Evolutionary conservation across 2,329 filamentous ascomycete genomes (phyloP), one percentile per base, ranked within the genome.

Genomic region (Ceratocystis destructans): DNA sequence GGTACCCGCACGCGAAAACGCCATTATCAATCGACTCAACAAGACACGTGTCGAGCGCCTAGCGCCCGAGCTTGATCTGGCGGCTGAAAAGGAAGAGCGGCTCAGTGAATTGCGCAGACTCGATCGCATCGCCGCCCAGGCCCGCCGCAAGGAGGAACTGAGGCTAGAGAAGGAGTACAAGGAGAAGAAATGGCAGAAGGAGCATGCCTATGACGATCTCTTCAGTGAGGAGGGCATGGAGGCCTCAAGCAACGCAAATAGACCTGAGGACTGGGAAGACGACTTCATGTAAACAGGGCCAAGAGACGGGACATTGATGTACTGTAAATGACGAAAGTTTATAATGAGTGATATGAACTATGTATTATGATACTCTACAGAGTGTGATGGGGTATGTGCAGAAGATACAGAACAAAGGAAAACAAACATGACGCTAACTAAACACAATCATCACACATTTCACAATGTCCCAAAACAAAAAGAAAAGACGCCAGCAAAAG

Each of bases 161-260:
- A 79, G 79, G 46, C 74, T 91, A 61, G 83, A 86, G 62, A 87
- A 90, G 75, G 90, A 96, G 78, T 83, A 90, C 70, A 88, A 90
- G 76, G 87, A 95, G 76, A 84, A 93, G 77, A 95, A 95, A 75
- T 96, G 86, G 82, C 90, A 96, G 76, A 94, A 94, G 77, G 91
- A 96, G n/a, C 93, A 99, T 77, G 93, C 92, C 1, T 99, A 99
- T 75, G 94, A 97, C 73, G 91, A 96, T 61, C 76, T 96, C 65
- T 91, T 96, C 75, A 85, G 83, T 3, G 90, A 95, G 65, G 89
- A 96, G 67, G 87, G 88, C 71, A 81, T 96, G 78, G 85, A 85
- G 55, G 77, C 76, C 25, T 85, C 85, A 66, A 96, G 87, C 77
- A 99, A 99, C 76, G 89, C 96, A 76, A 86, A 96, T 72, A 83